Percentiles rank a stretch among this genome's conserved stretches.
These are phyloP conservation scores for Chrysoporthe puriensis DNA, from an alignment of 2,329 filamentous ascomycete species.

Conservation along the genomic window DNA sequence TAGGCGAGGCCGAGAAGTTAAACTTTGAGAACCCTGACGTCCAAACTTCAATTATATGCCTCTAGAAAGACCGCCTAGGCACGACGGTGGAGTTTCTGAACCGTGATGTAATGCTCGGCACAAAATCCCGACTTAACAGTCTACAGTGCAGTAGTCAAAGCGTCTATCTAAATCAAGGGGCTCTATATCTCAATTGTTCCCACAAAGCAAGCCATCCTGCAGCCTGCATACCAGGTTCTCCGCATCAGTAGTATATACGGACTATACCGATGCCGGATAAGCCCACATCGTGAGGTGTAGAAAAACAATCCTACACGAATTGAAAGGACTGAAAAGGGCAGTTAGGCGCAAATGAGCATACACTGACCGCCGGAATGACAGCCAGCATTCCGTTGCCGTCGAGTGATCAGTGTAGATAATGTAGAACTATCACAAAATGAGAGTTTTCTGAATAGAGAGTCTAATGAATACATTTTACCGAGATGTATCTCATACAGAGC, in stretches of 20 bases:
- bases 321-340: background rate
- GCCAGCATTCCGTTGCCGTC: slow-evolving; percentile 14
- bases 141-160: slow-evolving; percentile 1
- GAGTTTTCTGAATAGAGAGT: background rate
- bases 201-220: slow-evolving; percentile 7
- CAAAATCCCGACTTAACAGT: background rate
- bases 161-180: background rate
- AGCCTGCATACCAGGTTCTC: slow-evolving; percentile 23
- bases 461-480: background rate
- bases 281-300: slow-evolving; percentile 15
- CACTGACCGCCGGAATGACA: slow-evolving; percentile 10
- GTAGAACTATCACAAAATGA: background rate
- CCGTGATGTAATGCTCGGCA: background rate
- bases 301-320: slow-evolving; percentile 29
- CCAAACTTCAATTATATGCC: background rate
- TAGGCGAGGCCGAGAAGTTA: background rate
- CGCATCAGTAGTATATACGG: slow-evolving; percentile 13
- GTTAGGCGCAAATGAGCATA: background rate
- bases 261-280: slow-evolving; percentile 21
- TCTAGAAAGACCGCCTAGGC: background rate
- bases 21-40: background rate
- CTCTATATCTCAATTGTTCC: slow-evolving; percentile 8
- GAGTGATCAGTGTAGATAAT: background rate
- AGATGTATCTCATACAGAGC: background rate
- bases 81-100: background rate